Percentiles rank a stretch among this genome's conserved stretches.
phyloP scores from a whole-genome alignment of 2,329 filamentous ascomycete species.

The Phialocephala sp. region DNA sequence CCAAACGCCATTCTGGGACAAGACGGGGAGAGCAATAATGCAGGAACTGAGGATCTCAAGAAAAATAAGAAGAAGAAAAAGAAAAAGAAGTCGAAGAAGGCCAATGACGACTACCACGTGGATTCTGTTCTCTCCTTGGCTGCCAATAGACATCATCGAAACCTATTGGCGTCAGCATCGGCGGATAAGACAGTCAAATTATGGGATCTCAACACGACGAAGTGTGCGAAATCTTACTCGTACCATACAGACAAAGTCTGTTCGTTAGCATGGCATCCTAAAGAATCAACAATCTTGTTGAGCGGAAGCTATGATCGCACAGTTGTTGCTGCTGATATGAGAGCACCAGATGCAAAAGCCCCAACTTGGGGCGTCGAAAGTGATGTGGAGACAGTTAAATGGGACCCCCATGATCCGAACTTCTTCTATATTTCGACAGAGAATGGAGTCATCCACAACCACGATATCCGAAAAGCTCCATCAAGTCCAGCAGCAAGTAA shows the following conservation, averaged over 20 bases:
- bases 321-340: slow-evolving; percentile 94
- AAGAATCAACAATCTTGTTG: slow-evolving; percentile 84
- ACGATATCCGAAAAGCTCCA: slow-evolving; percentile 81
- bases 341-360: slow-evolving; percentile 80
- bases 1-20: slow-evolving; percentile 94
- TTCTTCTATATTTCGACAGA: slow-evolving; percentile 97
- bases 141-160: slow-evolving; percentile 91
- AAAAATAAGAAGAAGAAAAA: slow-evolving; percentile 85
- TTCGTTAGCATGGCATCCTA: slow-evolving; percentile 90
- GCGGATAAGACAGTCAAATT: slow-evolving; percentile 98
- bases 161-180: slow-evolving; percentile 91
- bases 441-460: slow-evolving; percentile 88
- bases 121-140: slow-evolving; percentile 91
- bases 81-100: slow-evolving; percentile 87
- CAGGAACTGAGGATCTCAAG: slow-evolving; percentile 56
- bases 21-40: slow-evolving; percentile 54
- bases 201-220: slow-evolving; percentile 92
- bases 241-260: slow-evolving; percentile 99
- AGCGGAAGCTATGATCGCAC: slow-evolving; percentile 96
- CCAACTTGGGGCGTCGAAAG: slow-evolving; percentile 93
- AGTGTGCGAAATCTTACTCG: slow-evolving; percentile 92
- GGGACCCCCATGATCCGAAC: slow-evolving; percentile 92
- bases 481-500: slow-evolving; percentile 76
- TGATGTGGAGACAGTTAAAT: slow-evolving; percentile 90
- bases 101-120: slow-evolving; percentile 91